Evolutionary conservation across 306 rosid genomes (phyloP), one percentile per base, ranked within the genome.

Genomic region (Dalbergia cultrata): DNA sequence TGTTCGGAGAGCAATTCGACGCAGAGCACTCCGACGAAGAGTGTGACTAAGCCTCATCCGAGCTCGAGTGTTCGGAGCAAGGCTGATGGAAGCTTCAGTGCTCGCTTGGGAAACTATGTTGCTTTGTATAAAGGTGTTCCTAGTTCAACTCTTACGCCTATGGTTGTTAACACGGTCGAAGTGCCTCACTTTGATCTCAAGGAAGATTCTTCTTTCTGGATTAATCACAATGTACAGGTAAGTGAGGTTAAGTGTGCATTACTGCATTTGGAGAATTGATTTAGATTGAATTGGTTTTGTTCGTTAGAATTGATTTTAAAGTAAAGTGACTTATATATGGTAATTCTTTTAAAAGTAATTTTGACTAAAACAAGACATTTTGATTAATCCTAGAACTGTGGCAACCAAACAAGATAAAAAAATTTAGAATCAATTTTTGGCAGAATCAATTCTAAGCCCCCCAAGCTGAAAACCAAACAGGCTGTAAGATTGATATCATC

Each of bases 161-260:
- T 89, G 0, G 90, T 91, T 80, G 93, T 90, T 65, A 89, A 91
- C 80, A 80, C 94, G 54, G 92, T 95, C 8, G 92, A 93, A 87
- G 99, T 95, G 17, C 98, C 99, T 91, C 94, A 93, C 91, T 95
- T 95, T 72, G 96, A 93, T 77, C 98, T 95, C 18, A 95, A 87
- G 87, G 99, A 95, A 86, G 96, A 95, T 80, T 87, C 96, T 0
- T 95, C 98, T 0, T 95, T 95, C 74, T 95, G 99, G 99, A 93
- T 95, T 82, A 97, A 95, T 45, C 99, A 89, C 78, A 95, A 88
- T 85, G 98, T 93, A 86, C 99, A 95, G 98, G 99, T 92, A 61
- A 78, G 95, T 87, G 79, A 72, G 71, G 14, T 50, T 3, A 26
- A 26, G 31, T 26, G 31, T 26, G 31, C 31, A 26, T 26, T 26